Base-by-base conservation (phyloP, 1,284 basidiomycete genomes). In the Malassezia restricta region DNA sequence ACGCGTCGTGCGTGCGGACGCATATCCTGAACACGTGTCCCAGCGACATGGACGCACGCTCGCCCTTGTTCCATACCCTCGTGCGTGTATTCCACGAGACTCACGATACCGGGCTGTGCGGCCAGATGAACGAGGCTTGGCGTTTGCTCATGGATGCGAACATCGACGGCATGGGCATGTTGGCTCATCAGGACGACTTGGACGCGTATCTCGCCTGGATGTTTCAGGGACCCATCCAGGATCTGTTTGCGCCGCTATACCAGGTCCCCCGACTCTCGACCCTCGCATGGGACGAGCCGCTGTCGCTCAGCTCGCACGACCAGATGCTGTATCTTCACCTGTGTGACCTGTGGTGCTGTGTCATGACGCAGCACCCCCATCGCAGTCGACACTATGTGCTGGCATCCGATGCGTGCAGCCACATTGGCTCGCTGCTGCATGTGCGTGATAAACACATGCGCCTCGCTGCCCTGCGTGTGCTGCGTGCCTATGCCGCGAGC, bases 161-260 rank as follows among this genome's bases (percentile, higher is more conserved):
- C 11, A 47, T 62, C 71, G 40, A 76, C 75, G 43, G 38, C 5
- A 28, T 40, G 6, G 11, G 8, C 8, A 8, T 58, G 62, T 35
- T 50, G 80, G 54, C 78, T 78, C 27, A 77, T 80, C 85, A 74
- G 86, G 91, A 68, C 84, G 91, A 63, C 82, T 84, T n/a, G 79
- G 83, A 49, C 83, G 83, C 14, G 86, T 98, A 92, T 76, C 77
- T 91, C 64, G 84, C 89, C 31, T 87, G 87, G 75, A 90, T 96
- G 74, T 98, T 96, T 77, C 78, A 81, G 37, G 77, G 80, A 41
- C 88, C 84, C 67, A 78, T 85, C 50, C 76, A 79, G 15, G 78
- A 78, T 14, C 77, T 99, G 43, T 85, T 90, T 75, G 81, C 80
- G 64, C 91, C 94, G 1, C 77, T 96, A 38, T 54, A 75, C 11